A percentile compares a stretch with the other conserved stretches of the same genome.
Evolutionary conservation across 2,329 filamentous ascomycete genomes (phyloP).

Genomic region (Epichloe gansuensis): DNA sequence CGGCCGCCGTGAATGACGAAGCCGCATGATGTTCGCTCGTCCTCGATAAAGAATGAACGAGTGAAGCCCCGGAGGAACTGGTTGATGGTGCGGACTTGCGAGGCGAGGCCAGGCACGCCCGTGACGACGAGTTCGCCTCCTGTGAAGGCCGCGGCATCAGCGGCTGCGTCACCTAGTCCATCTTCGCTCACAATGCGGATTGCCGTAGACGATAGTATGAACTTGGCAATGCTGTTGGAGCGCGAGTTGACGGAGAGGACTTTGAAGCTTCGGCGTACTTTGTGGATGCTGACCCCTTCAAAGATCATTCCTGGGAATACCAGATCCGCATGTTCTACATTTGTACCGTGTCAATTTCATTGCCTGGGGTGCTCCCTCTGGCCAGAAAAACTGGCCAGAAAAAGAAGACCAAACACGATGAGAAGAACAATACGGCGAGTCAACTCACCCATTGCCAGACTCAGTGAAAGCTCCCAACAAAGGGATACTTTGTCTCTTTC

Average conservation of each 20-base stretch:
- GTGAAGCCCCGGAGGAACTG: slow-evolving; percentile 47
- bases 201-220: slow-evolving; percentile 24
- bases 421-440: no score
- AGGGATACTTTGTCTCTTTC: slow-evolving; percentile 16
- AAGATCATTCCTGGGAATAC: slow-evolving; percentile 60
- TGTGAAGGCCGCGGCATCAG: slow-evolving; percentile 7
- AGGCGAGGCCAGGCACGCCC: slow-evolving; percentile 55
- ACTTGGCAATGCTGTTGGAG: slow-evolving; percentile 31
- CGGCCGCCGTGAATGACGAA: slow-evolving; percentile 69
- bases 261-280: slow-evolving; percentile 35
- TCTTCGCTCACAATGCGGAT: slow-evolving; percentile 26
- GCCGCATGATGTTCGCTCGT: slow-evolving; percentile 34
- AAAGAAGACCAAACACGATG: not conserved
- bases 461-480: slow-evolving; percentile 26
- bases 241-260: slow-evolving; percentile 43
- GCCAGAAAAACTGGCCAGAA: not conserved
- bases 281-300: slow-evolving; percentile 38
- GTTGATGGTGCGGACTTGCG: slow-evolving; percentile 56
- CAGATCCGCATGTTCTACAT: slow-evolving; percentile 48
- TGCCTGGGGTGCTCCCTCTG: no score
- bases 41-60: slow-evolving; percentile 17
- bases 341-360: not conserved
- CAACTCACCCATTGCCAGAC: slow-evolving; percentile 21
- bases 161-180: slow-evolving; percentile 10
- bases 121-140: slow-evolving; percentile 31